Conservation (phyloP, 768 basidiomycete species). For the Hericium erinaceus region DNA sequence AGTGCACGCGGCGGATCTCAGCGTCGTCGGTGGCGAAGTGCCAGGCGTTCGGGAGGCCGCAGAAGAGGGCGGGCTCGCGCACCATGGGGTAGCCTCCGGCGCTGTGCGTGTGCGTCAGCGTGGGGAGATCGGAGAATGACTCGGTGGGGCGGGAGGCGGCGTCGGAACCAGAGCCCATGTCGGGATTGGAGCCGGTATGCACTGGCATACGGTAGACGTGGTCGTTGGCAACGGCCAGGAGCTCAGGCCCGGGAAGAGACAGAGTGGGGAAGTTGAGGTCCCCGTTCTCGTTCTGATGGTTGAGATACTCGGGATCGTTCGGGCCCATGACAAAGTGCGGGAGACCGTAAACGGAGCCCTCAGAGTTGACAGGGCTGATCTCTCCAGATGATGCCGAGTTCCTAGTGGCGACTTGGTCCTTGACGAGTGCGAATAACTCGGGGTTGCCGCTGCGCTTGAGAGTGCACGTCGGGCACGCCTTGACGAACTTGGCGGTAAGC, state of each 20-base stretch:
- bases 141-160: no score
- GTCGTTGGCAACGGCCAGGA: not conserved
- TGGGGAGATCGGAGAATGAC: no score
- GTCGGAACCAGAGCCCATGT: no score
- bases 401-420: not conserved
- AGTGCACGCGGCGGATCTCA: not conserved
- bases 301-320: not conserved
- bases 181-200: no score
- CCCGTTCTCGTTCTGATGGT: not conserved
- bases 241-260: not conserved
- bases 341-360: not conserved
- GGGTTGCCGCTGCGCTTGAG: constrained; percentile 32
- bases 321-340: not conserved
- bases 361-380: not conserved
- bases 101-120: no score
- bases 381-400: not conserved
- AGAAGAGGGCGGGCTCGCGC: not conserved
- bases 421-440: constrained; percentile 8
- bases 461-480: constrained; percentile 68
- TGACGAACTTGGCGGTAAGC: constrained; percentile 70
- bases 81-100: not conserved
- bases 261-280: not conserved
- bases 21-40: not conserved
- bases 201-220: no score
- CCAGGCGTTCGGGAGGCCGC: not conserved